These are phyloP conservation scores for Podaxis sp. DNA, from an alignment of 768 basidiomycete genomes.

Conservation along the genomic window DNA sequence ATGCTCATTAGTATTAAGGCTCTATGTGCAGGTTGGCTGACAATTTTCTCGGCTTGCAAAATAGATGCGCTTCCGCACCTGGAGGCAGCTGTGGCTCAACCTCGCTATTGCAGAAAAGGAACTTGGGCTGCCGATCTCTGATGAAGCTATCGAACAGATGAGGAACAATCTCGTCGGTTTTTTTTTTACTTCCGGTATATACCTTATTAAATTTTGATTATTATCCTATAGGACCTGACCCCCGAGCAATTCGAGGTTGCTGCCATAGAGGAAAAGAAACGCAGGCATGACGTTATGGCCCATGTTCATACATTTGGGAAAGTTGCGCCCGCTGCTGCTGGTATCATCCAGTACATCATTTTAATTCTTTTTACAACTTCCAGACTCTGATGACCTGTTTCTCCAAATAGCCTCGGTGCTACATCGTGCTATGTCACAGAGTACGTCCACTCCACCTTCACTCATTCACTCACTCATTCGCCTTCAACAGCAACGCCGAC, in stretches of 20 bases:
- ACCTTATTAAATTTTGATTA: background rate
- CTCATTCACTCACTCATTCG: background rate
- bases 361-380: background rate
- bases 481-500: conserved; percentile 84
- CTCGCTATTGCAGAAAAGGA: conserved; percentile 96
- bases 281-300: conserved; percentile 99
- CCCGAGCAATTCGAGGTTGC: conserved; percentile 89
- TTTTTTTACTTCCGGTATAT: background rate
- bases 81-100: conserved; percentile 94
- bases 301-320: conserved; percentile 97
- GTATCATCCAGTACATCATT: conserved; percentile 82
- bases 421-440: conserved; percentile 99
- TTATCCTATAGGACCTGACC: conserved; percentile 59
- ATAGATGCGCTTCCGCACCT: conserved; percentile 92
- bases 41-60: background rate
- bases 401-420: conserved; percentile 69
- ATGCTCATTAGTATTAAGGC: background rate
- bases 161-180: conserved; percentile 74
- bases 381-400: background rate
- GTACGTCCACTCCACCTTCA: conserved; percentile 41
- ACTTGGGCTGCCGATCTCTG: conserved; percentile 84
- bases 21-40: background rate
- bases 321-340: conserved; percentile 91
- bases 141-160: conserved; percentile 94
- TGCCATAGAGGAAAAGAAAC: conserved; percentile 92